These are phyloP conservation scores for Ricinus communis DNA, from an alignment of 345 rosid genomes.

Conservation along the genomic window DNA sequence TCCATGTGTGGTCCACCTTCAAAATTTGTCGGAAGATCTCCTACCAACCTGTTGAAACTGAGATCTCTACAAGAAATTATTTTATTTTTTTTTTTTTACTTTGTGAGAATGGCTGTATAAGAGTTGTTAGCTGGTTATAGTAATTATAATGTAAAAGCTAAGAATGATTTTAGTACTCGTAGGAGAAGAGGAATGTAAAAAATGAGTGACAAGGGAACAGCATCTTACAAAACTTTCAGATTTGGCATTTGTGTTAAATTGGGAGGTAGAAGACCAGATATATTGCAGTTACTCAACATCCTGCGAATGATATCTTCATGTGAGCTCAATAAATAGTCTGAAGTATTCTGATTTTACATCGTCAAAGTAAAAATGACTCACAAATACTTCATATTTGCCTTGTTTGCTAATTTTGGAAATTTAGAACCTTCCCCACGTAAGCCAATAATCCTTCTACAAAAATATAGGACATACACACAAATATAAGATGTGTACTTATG, in stretches of 20 bases:
- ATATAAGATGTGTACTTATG: too few relatives aligned
- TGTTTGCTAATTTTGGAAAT: background rate
- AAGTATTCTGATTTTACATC: background rate
- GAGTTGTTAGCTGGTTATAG: background rate
- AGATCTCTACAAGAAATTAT: conserved; percentile 4
- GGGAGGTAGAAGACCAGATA: background rate
- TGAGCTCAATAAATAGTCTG: background rate
- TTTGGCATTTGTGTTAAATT: background rate
- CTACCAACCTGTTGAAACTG: conserved; percentile 16
- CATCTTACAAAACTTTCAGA: conserved; percentile 9
- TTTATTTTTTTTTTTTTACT: background rate
- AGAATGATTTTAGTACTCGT: too few relatives aligned
- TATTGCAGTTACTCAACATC: conserved; percentile 20
- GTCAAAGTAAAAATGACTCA: conserved; percentile 7
- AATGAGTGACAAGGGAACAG: background rate
- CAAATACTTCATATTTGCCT: background rate
- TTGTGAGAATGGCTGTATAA: background rate
- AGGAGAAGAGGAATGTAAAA: background rate
- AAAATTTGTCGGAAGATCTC: conserved; percentile 5
- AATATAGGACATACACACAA: background rate
- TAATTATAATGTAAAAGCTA: background rate
- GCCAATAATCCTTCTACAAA: conserved; percentile 18
- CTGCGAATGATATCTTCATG: background rate
- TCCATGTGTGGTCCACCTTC: background rate
- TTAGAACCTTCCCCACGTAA: conserved; percentile 13